Evolutionary conservation across 2,329 filamentous ascomycete genomes (phyloP).

Genomic region (Fusarium devonianum): DNA sequence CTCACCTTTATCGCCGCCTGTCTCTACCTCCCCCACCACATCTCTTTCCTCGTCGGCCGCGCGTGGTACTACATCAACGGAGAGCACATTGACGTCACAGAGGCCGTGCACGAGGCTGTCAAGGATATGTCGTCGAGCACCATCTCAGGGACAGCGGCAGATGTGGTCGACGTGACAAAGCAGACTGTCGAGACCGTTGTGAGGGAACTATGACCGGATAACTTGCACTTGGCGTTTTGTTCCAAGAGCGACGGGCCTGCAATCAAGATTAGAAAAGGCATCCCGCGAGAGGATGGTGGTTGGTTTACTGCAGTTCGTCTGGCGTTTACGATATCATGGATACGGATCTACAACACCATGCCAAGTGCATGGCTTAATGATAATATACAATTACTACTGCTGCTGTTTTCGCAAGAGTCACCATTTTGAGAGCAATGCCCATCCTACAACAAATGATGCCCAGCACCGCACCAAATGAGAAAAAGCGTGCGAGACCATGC

Average conservation of each 20-base stretch:
- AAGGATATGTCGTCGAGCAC: conserved; percentile 44
- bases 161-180: conserved; percentile 36
- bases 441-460: too few species aligned
- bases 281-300: too few species aligned
- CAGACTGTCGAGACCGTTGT: conserved; percentile 39
- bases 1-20: conserved; percentile 86
- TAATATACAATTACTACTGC: conserved; percentile 26
- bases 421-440: too few species aligned
- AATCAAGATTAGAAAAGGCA: too few species aligned
- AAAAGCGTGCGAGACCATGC: too few species aligned
- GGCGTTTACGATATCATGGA: conserved; percentile 32
- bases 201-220: conserved; percentile 51
- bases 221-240: too few species aligned
- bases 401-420: too few species aligned
- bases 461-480: not conserved
- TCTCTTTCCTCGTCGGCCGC: conserved; percentile 81
- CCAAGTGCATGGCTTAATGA: conserved; percentile 33
- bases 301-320: too few species aligned
- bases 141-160: conserved; percentile 39
- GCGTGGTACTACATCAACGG: conserved; percentile 96
- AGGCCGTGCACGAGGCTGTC: conserved; percentile 45
- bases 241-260: too few species aligned
- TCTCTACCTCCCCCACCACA: conserved; percentile 92
- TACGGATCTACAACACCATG: conserved; percentile 26
- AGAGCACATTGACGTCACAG: conserved; percentile 66